Percentiles rank a stretch among this genome's conserved stretches.
phyloP scores from a whole-genome alignment of 148 eudicot genomes.

The Rheum nobile region DNA sequence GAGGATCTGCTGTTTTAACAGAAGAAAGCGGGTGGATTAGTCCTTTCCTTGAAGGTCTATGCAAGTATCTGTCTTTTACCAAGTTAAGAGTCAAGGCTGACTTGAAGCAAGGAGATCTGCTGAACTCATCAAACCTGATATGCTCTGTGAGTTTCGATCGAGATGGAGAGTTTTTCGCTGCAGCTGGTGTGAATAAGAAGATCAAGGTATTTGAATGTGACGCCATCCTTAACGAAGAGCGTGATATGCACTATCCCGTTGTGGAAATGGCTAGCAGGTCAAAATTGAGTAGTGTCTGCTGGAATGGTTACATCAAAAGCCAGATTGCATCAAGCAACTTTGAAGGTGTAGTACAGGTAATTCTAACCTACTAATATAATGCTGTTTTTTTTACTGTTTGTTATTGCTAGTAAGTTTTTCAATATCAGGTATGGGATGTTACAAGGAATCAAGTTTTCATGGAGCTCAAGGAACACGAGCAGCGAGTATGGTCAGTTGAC shows the following conservation, averaged over 20 bases:
- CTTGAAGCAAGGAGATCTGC: constrained; percentile 87
- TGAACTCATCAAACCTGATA: constrained; percentile 81
- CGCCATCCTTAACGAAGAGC: constrained; percentile 54
- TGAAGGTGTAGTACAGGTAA: constrained; percentile 93
- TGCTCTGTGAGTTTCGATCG: constrained; percentile 89
- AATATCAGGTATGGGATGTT: constrained; percentile 83
- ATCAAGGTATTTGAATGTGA: constrained; percentile 85
- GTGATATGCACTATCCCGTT: constrained; percentile 89
- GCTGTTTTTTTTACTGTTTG: too few relatives aligned
- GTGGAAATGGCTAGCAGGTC: constrained; percentile 81
- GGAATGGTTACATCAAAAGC: constrained; percentile 95
- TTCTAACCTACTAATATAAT: not conserved
- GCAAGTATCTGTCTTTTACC: constrained; percentile 70
- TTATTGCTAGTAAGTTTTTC: not conserved
- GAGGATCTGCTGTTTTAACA: constrained; percentile 47
- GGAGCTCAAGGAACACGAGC: constrained; percentile 90
- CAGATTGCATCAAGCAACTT: constrained; percentile 96
- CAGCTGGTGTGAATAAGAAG: constrained; percentile 96
- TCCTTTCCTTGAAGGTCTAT: constrained; percentile 78
- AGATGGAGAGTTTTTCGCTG: constrained; percentile 89
- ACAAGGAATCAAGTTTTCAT: constrained; percentile 71
- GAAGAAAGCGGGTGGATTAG: constrained; percentile 74
- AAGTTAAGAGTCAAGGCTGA: constrained; percentile 79
- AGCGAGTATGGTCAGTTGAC: constrained; percentile 90
- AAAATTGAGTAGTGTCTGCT: constrained; percentile 91